Evolutionary conservation across 345 rosid species (phyloP).

Genomic region (Hirschfeldia incana): DNA sequence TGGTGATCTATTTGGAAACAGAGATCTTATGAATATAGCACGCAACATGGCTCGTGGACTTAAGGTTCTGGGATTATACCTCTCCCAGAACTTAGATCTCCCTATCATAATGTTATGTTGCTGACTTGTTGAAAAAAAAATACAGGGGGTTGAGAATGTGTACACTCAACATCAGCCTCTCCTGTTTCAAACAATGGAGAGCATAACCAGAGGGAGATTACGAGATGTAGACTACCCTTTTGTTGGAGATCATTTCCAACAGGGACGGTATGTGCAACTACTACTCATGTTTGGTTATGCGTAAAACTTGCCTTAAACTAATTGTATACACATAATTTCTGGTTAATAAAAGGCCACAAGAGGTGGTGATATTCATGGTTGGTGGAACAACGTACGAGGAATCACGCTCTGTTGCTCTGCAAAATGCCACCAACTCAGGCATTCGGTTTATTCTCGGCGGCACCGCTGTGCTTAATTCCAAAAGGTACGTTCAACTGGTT

Average conservation of each 20-base stretch:
- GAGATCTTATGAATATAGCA: conserved; percentile 92
- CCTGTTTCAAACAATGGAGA: not conserved
- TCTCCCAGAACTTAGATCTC: conserved; percentile 10
- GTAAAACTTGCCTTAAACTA: not conserved
- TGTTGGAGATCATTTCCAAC: conserved; percentile 91
- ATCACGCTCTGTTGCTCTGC: conserved; percentile 77
- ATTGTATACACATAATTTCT: not conserved
- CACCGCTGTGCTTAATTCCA: conserved; percentile 72
- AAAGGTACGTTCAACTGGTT: conserved; percentile 51
- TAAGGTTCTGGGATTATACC: conserved; percentile 5
- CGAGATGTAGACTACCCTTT: conserved; percentile 94
- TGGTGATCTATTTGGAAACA: conserved; percentile 93
- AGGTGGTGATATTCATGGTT: conserved; percentile 82
- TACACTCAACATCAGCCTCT: not conserved
- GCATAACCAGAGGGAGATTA: conserved; percentile 66
- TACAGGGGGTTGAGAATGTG: conserved; percentile 74
- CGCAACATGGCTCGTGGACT: conserved; percentile 52
- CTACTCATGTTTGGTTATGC: not conserved
- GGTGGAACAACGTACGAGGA: conserved; percentile 99
- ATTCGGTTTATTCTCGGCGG: conserved; percentile 91
- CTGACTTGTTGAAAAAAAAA: not conserved
- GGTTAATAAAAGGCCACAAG: conserved; percentile 75
- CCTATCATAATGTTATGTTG: not conserved
- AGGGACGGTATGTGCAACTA: conserved; percentile 68
- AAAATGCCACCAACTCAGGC: conserved; percentile 79